Evolutionary conservation across 345 rosid species (phyloP), one percentile per base, ranked within the genome.

Genomic region (Nasturtium officinale): DNA sequence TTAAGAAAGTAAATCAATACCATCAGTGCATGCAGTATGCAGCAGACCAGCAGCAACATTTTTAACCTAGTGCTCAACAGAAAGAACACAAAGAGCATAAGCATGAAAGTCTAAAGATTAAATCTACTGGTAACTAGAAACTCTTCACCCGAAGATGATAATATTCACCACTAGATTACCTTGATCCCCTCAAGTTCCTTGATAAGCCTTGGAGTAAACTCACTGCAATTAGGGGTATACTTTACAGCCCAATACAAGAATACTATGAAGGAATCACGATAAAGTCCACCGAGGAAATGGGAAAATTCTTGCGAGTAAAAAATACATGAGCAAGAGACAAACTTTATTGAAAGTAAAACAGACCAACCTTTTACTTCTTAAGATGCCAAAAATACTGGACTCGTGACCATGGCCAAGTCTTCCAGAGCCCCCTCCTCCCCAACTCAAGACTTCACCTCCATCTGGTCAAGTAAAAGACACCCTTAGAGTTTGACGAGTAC

Each of bases 321-420:
- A 62, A 35, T 18, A 16, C 21, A 55, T 28, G 66, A 56, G 64
- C 30, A 38, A 64, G 28, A 72, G 48, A 65, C 4, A 32, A 52
- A 26, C 28, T 26, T 2, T 26, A 26, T 2, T 23, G 25, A 23
- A 23, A 23, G 71, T 58, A 26, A 62, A 69, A 69, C 12, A 64
- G 37, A 48, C 73, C 17, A 77, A 94, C 98, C 95, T 90, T 69
- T 72, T 77, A 80, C 91, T 91, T 71, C 79, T 84, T 58, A 84
- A 70, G 71, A 91, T 77, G 61, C 95, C 95, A 6, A 87, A 77
- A 72, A 85, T 47, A 79, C 90, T 85, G 37, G 97, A 81, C 76
- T 89, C 81, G 70, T 82, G 87, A 53, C 91, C 95, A 73, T 94
- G 96, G 56, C 98, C 98, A 79, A 94, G 98, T 81, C 89, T 86